Percentiles rank a stretch among this genome's conserved stretches.
Evolutionary conservation across 805 yeast species (phyloP).

Genomic region (Saturnispora mendoncae): DNA sequence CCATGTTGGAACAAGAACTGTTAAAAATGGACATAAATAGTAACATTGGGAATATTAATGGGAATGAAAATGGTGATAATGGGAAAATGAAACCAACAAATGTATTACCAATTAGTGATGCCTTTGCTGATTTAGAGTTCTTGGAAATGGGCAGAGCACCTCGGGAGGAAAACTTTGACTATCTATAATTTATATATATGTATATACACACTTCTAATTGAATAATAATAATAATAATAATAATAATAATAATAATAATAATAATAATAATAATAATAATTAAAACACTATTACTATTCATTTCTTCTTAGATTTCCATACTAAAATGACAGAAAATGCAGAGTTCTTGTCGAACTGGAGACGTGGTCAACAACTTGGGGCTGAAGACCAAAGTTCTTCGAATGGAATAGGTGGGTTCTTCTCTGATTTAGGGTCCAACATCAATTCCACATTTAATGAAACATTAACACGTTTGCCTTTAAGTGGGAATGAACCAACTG

Average conservation of each 20-base stretch:
- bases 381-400: conserved; percentile 3
- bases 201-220: not conserved
- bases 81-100: not conserved
- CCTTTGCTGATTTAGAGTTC: conserved; percentile 8
- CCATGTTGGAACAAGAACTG: conserved; percentile 27
- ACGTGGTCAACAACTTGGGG: conserved; percentile 8
- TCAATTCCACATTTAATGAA: conserved; percentile 16
- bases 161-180: not conserved
- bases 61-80: not conserved
- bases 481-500: conserved; percentile 47
- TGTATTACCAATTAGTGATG: not conserved
- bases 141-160: conserved; percentile 3
- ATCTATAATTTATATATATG: not conserved
- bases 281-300: too few species aligned
- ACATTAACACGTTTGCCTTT: conserved; percentile 52
- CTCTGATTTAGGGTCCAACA: conserved; percentile 12
- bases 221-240: not conserved
- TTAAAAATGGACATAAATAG: conserved; percentile 6
- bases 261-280: too few species aligned
- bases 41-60: not conserved
- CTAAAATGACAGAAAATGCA: conserved; percentile 17
- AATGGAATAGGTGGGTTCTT: conserved; percentile 10
- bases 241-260: too few species aligned
- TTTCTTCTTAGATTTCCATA: not conserved
- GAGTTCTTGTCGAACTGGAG: conserved; percentile 26